Conservation (phyloP, 2,329 filamentous ascomycete species). For the Pestalotiopsis sp. region DNA sequence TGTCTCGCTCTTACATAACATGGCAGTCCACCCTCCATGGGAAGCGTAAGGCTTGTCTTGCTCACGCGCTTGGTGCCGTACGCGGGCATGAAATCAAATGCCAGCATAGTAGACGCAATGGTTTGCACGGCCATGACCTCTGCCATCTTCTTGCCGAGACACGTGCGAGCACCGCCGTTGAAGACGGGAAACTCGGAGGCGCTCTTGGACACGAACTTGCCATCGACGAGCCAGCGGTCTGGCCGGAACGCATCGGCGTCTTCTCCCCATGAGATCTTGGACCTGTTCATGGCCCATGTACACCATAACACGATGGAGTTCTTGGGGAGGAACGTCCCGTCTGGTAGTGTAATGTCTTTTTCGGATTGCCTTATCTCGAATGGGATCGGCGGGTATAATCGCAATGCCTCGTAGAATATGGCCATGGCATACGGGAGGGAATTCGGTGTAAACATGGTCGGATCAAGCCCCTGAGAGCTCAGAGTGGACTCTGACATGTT, state of each 20-base stretch:
- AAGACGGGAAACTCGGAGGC: slow-evolving; percentile 65
- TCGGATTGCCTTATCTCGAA: slow-evolving; percentile 67
- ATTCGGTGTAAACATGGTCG: slow-evolving; percentile 41
- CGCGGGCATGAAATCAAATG: slow-evolving; percentile 53
- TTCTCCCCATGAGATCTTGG: slow-evolving; percentile 55
- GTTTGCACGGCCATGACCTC: slow-evolving; percentile 61
- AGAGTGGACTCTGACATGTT: neutral
- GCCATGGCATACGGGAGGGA: slow-evolving; percentile 60
- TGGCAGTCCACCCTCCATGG: slow-evolving; percentile 64
- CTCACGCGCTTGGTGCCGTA: slow-evolving; percentile 53
- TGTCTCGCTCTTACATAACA: slow-evolving; percentile 36
- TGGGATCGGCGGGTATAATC: slow-evolving; percentile 66
- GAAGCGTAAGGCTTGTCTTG: slow-evolving; percentile 64
- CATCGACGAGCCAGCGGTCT: slow-evolving; percentile 55
- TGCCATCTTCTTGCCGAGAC: slow-evolving; percentile 67
- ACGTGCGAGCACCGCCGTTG: slow-evolving; percentile 63
- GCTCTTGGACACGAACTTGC: slow-evolving; percentile 44
- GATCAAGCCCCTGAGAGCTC: slow-evolving; percentile 19
- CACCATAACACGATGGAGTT: slow-evolving; percentile 63
- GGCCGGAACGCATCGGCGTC: slow-evolving; percentile 60
- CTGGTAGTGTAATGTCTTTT: slow-evolving; percentile 54
- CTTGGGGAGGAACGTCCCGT: slow-evolving; percentile 60
- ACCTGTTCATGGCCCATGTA: slow-evolving; percentile 66
- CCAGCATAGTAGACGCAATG: slow-evolving; percentile 48
- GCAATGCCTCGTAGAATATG: slow-evolving; percentile 63